Base-by-base conservation (phyloP, 768 basidiomycete genomes). In the Mycena leptocephala region DNA sequence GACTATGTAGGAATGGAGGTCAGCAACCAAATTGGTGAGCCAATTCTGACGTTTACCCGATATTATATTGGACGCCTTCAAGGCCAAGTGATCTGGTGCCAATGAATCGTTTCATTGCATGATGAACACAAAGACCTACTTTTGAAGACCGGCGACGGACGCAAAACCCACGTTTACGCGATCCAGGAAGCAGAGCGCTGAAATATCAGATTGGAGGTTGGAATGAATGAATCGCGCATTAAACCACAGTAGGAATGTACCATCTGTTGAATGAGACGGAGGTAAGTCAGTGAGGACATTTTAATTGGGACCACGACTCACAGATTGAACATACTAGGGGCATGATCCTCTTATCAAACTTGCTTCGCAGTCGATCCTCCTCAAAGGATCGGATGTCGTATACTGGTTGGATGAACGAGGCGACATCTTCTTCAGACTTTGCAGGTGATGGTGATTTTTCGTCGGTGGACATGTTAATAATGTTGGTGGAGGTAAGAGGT, bases 111-210 rank as follows among this genome's bases (percentile, higher is more conserved):
- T 48, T 33, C 20, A n/a, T 67, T 53, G 24, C 51, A 55, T 67
- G 22, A 18, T 51, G 20, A 67, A n/a, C 22, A 33, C 35, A 35
- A 28, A 53, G 22, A 67, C 51, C 33, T 28, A 67, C 66, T 33
- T 55, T 28, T 67, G 66, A 39, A 67, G 66, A 37, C 66, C 66
- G 51, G 66, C 66, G 51, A 67, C 51, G 24, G 66, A 67, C 22
- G 66, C 66, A 32, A 67, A 67, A 22, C 66, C 66, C 51, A 67
- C 66, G 66, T 67, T 67, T 24, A 67, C 66, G 35, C 66, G 66
- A 67, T 67, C 66, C n/a, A 67, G 51, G 35, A 67, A 67, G 51
- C 66, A 67, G 35, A 67, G 30, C 22, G 51, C 66, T 67, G 32
- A 67, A 26, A 32, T 53, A 53, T 53, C 26, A 53, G 51, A 53